A percentile compares a stretch with the other conserved stretches of the same genome.
Evolutionary conservation across 306 rosid species (phyloP).

Genomic region (Citrullus mucosospermus): DNA sequence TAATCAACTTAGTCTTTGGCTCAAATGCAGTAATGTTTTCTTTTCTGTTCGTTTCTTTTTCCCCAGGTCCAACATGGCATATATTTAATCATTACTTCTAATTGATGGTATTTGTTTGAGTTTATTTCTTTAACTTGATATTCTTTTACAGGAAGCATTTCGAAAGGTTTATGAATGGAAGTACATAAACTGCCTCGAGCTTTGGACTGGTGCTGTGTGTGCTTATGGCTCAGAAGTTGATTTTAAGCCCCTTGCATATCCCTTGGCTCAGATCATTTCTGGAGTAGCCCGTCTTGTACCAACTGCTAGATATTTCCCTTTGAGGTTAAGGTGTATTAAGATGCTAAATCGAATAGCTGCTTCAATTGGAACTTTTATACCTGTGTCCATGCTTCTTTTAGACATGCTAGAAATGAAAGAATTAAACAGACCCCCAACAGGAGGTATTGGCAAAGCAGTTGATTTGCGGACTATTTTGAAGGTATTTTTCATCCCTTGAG

Average conservation of each 20-base stretch:
- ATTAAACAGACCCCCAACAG: constrained; percentile 65
- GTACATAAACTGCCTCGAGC: constrained; percentile 83
- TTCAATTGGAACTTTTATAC: constrained; percentile 51
- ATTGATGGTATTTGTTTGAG: background rate
- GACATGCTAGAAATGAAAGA: constrained; percentile 98
- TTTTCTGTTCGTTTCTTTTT: background rate
- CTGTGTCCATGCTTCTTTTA: constrained; percentile 80
- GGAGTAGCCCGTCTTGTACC: constrained; percentile 91
- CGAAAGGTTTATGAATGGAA: constrained; percentile 94
- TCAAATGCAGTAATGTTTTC: background rate
- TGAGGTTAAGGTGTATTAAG: constrained; percentile 67
- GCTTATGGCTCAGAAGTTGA: constrained; percentile 64
- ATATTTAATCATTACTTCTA: background rate
- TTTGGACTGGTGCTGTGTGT: constrained; percentile 76
- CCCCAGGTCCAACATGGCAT: background rate
- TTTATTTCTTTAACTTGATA: background rate
- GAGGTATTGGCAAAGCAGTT: constrained; percentile 81
- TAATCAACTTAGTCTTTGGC: background rate
- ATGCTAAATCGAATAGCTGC: constrained; percentile 75
- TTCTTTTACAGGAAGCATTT: constrained; percentile 66
- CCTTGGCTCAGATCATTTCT: constrained; percentile 68
- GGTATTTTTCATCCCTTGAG: constrained; percentile 25
- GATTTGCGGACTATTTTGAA: constrained; percentile 67
- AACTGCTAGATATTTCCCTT: constrained; percentile 77
- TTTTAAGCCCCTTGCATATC: constrained; percentile 81